Evolutionary conservation across 78 protist species (phyloP), one percentile per base, ranked within the genome.

Genomic region (Cavenderia fasciculata): DNA sequence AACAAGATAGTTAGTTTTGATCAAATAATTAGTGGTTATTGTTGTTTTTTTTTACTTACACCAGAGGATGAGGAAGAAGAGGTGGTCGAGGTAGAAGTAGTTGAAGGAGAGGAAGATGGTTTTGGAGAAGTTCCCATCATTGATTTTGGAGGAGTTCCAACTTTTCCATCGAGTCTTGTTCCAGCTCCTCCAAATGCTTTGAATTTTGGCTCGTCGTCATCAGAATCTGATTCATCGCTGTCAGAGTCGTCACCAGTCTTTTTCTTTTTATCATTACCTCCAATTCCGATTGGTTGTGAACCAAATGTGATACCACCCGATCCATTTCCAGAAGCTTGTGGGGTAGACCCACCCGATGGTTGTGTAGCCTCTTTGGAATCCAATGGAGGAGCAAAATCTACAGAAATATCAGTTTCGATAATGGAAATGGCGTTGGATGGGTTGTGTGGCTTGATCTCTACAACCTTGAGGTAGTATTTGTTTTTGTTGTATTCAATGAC

Each of bases 361-460:
- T 40, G 7, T 36, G n/a, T 31, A 40, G 40, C 87, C 10, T 57
- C 59, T 59, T 86, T 86, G 14, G 46, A 44, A 59, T 94, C 97
- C 47, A 61, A 36, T 14, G 98, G 97, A 23, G 97, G 91, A 3
- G 93, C 97, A 84, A 96, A 96, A 70, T 96, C 98, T 36, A 94
- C 94, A 7, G 86, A 54, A n/a, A 96, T 38, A 65, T 96, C 98
- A 36, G 97, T 84, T 61, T 96, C 97, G n/a, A 95, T 66, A 78
- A 96, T 92, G 52, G 94, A 75, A 47, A 96, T 91, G 49, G 96
- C 98, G 14, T 38, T 16, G 1, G 59, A 40, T 23, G 77, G 77
- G 62, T 85, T 68, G 1, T 46, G 51, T 41, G 95, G 95, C 41
- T 85, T 56, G 52, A 87, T 47, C 10, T 95, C 98, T 25, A 82